Base-by-base conservation (phyloP, 2,329 filamentous ascomycete genomes). In the Scytalidium sp. region DNA sequence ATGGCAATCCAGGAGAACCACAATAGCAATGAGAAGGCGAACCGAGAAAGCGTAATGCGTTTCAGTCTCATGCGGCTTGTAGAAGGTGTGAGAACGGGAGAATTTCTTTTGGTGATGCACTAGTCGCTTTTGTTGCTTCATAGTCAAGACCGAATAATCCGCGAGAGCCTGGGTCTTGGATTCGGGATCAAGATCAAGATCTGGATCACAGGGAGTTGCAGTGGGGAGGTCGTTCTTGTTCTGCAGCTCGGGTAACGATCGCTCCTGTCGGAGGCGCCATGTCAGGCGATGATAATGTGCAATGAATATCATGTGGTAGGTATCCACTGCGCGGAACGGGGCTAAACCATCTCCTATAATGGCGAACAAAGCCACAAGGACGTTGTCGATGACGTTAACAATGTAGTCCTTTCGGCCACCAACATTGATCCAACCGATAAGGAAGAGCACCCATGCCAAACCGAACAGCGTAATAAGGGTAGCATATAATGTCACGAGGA, bases 381-480 rank as follows among this genome's bases (percentile, higher is more conserved):
- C 75, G 56, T 84, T 83, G 66, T 88, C 85, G 54, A 88, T 87
- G 42, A 88, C 69, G 53, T 88, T 82, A 60, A 87, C 80, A 32
- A 79, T 67, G 53, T 88, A 92, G 3, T 81, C 71, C 63, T 92
- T 85, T 59, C 76, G 75, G 27, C 82, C 80, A 19, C 87, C 88
- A 15, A 92, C 84, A 53, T 90, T 90, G 62, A 94, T 90, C 90
- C 90, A 95, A 73, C 85, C 88, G 64, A 95, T 95, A 49, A 95
- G 75, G 70, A 93, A 93, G 23, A 95, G 77, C 1, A 95, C 90
- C 90, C 90, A 95, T 0, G 88, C 88, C 7, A 92, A 75, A 60
- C 90, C 90, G 57, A 94, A 95, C 0, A 92, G 74, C 0, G 89
- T 94, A 58, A 95, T 91, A n/a, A 92, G 75, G 0, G 81, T 85